A percentile compares a stretch with the other conserved stretches of the same genome.
Evolutionary conservation across 2,329 filamentous ascomycete species (phyloP).

Genomic region (Trichoderma sp.): DNA sequence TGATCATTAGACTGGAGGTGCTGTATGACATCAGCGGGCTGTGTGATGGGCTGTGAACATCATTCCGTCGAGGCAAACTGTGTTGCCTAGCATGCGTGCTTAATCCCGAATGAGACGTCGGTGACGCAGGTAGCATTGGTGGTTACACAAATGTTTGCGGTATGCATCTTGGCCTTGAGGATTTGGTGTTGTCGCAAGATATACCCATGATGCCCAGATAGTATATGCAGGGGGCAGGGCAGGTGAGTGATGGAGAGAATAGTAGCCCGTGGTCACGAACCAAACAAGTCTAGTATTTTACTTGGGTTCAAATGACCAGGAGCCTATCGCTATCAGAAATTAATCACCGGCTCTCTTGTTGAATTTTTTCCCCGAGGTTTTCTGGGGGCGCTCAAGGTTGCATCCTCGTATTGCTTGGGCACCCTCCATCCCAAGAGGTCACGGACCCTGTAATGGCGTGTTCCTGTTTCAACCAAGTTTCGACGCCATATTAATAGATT

Average conservation of each 20-base stretch:
- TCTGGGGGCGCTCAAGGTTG: not conserved
- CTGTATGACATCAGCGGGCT: not conserved
- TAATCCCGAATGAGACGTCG: not conserved
- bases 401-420: constrained; percentile 9
- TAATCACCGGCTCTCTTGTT: not conserved
- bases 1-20: not conserved
- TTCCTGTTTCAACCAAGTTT: constrained; percentile 14
- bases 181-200: not conserved
- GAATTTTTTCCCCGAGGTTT: not conserved
- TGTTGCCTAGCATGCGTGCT: not conserved
- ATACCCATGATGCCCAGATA: not conserved
- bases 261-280: not conserved
- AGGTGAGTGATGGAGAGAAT: not conserved
- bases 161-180: not conserved
- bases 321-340: not conserved
- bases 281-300: not conserved
- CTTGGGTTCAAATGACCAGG: not conserved
- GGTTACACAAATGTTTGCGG: not conserved
- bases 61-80: not conserved
- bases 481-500: not conserved
- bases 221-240: not conserved
- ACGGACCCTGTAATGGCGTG: constrained; percentile 7
- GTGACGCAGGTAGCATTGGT: not conserved
- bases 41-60: not conserved
- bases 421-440: not conserved